Evolutionary conservation across 2,329 filamentous ascomycete genomes (phyloP), one percentile per base, ranked within the genome.

Genomic region (Zarea fungicola): DNA sequence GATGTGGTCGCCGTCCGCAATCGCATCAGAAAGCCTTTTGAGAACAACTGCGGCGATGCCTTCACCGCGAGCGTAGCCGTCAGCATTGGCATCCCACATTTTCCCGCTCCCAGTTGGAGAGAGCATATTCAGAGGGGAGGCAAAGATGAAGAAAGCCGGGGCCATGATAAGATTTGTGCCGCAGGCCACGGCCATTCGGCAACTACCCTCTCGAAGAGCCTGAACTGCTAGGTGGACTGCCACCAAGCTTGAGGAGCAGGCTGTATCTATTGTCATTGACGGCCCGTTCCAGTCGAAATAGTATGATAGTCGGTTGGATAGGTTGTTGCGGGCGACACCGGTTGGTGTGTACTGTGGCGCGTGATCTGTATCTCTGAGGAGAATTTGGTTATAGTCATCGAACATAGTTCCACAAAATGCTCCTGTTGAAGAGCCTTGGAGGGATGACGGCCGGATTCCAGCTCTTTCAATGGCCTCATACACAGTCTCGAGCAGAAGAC

Each of bases 61-160:
- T 39, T 81, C 78, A 6, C 75, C 77, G 0, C 76, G 66, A 5
- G 65, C 74, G 54, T 78, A 78, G 2, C 75, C 77, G 54, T 77
- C 62, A 0, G 73, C 77, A 2, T 57, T 58, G 1, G 56, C 60
- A 52, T 72, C 69, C 62, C 66, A 75, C 60, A 69, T 70, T 5
- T 57, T 57, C 42, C 56, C 65, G 6, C 58, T 52, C 6, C 65
- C 62, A 1, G 54, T 62, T 0, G 66, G 59, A 3, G 66, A 69
- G 3, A 74, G 55, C 62, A 72, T 66, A 21, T 66, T 55, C 13
- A 65, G 53, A 49, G 42, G 55, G 49, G 37, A 45, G 32, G 48
- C 36, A 5, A 25, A 28, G 16, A 56, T 29, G 19, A 48, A 56
- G 3, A 41, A 25, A 2, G n/a, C 4, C 4, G 21, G 23, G 3